These are phyloP conservation scores for Zasmidium angulare DNA, from an alignment of 2,329 filamentous ascomycete species.

Conservation along the genomic window DNA sequence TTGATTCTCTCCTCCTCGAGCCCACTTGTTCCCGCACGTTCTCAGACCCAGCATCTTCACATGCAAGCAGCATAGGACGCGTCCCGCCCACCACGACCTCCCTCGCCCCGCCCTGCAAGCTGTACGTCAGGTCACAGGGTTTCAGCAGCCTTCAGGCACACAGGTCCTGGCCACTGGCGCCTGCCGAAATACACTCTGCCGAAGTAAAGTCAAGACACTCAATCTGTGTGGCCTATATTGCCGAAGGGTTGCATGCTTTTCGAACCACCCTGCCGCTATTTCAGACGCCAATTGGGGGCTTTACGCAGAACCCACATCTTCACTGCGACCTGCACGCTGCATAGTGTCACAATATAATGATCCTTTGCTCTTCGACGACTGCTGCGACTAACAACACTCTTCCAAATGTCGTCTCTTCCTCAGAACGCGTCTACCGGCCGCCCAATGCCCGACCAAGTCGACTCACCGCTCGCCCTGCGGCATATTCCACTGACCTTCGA, in stretches of 20 bases:
- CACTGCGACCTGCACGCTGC: conserved; percentile 11
- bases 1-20: neutral
- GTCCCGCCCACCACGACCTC: neutral
- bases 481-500: conserved; percentile 78
- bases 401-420: conserved; percentile 23
- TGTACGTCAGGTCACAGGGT: neutral
- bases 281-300: neutral
- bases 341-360: conserved; percentile 13
- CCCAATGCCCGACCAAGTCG: conserved; percentile 25
- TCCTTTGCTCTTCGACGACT: conserved; percentile 5
- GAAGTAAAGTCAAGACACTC: conserved; percentile 4
- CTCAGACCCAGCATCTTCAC: neutral
- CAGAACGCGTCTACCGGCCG: conserved; percentile 22
- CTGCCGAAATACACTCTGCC: conserved; percentile 5
- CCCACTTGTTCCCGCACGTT: neutral
- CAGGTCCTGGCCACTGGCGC: neutral
- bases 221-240: conserved; percentile 1
- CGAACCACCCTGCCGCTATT: neutral
- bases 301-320: conserved; percentile 2
- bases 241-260: neutral
- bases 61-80: neutral
- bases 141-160: neutral
- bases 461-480: conserved; percentile 35
- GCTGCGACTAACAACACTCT: conserved; percentile 13
- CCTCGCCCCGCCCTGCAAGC: neutral